These are phyloP conservation scores for Cystoderma amianthinum DNA, from an alignment of 768 basidiomycete species.

Conservation along the genomic window DNA sequence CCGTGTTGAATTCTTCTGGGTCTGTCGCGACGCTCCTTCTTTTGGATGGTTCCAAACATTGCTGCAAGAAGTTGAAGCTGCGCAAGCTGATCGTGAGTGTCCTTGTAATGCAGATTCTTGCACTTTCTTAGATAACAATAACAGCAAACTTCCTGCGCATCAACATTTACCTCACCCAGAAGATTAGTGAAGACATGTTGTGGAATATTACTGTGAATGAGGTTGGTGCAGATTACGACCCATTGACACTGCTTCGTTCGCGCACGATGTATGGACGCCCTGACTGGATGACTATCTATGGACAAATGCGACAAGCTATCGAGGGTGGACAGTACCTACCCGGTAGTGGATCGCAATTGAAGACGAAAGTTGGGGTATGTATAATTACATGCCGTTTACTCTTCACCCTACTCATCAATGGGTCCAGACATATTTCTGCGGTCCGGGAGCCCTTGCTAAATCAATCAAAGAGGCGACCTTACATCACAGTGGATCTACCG, in stretches of 20 bases:
- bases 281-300: constrained; percentile 81
- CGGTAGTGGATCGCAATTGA: constrained; percentile 70
- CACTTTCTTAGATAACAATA: constrained; percentile 8
- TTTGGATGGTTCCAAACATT: constrained; percentile 96
- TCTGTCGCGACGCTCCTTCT: constrained; percentile 91
- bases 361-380: constrained; percentile 79
- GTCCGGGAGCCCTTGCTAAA: constrained; percentile 70
- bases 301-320: constrained; percentile 67
- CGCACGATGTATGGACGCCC: constrained; percentile 92
- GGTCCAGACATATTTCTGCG: constrained; percentile 80
- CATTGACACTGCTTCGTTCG: constrained; percentile 80
- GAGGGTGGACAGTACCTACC: constrained; percentile 79
- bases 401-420: constrained; percentile 4
- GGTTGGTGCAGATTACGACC: constrained; percentile 80
- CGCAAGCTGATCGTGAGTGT: constrained; percentile 78
- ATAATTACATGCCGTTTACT: background rate
- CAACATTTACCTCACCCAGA: constrained; percentile 86
- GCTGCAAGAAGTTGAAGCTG: constrained; percentile 81
- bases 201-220: constrained; percentile 92
- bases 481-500: constrained; percentile 41
- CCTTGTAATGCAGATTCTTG: constrained; percentile 7
- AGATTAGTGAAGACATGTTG: constrained; percentile 79
- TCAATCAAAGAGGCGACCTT: constrained; percentile 68
- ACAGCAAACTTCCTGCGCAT: constrained; percentile 89
- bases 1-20: constrained; percentile 93